Evolutionary conservation across 148 eudicot species (phyloP).

Genomic region (Salicornia ramosissima): DNA sequence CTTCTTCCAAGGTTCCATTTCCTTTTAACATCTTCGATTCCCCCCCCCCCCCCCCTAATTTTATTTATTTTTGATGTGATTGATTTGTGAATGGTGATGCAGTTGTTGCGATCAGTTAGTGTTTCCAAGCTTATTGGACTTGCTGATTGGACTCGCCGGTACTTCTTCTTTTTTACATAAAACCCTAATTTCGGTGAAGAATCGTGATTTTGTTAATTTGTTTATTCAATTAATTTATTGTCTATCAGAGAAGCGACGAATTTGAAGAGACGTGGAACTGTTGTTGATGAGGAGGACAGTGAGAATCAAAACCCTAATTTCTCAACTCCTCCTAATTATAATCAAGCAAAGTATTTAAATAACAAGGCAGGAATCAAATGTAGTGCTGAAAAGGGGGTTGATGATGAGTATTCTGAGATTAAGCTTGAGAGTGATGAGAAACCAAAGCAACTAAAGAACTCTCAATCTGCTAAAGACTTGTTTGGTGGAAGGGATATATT

Average conservation of each 20-base stretch:
- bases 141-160: slow-evolving; percentile 48
- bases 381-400: slow-evolving; percentile 31
- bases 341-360: slow-evolving; percentile 17
- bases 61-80: background rate
- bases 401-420: slow-evolving; percentile 24
- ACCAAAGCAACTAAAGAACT: slow-evolving; percentile 37
- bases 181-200: background rate
- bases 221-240: too few relatives aligned
- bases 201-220: background rate
- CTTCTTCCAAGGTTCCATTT: slow-evolving; percentile 48
- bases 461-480: slow-evolving; percentile 65
- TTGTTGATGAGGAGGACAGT: slow-evolving; percentile 32
- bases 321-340: slow-evolving; percentile 30
- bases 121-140: slow-evolving; percentile 54
- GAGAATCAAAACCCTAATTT: slow-evolving; percentile 82
- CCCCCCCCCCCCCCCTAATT: too few relatives aligned
- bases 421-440: slow-evolving; percentile 22
- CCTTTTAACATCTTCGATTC: too few relatives aligned
- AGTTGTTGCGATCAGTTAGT: slow-evolving; percentile 55
- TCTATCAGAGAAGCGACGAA: slow-evolving; percentile 46
- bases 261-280: slow-evolving; percentile 63
- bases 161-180: background rate
- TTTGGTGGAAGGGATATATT: slow-evolving; percentile 67
- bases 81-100: slow-evolving; percentile 1
- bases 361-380: slow-evolving; percentile 57